These are phyloP conservation scores for Boletellus emodensis DNA, from an alignment of 768 basidiomycete species.

Conservation along the genomic window DNA sequence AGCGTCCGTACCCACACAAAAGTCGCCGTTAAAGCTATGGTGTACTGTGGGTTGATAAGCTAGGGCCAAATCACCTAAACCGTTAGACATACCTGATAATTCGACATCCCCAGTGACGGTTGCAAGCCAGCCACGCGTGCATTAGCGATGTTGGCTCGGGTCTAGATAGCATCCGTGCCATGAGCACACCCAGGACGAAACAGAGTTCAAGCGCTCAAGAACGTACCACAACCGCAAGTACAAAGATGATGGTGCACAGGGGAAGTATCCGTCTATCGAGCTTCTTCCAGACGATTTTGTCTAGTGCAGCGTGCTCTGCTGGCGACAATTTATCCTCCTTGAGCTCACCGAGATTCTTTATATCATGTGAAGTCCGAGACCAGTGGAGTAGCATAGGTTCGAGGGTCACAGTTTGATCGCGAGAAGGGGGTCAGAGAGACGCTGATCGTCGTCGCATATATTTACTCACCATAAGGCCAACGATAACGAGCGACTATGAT, in stretches of 20 bases:
- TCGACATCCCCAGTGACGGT: constrained; percentile 37
- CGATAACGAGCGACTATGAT: too few relatives aligned
- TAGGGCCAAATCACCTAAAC: constrained; percentile 22
- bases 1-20: constrained; percentile 15
- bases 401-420: too few relatives aligned
- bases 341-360: constrained; percentile 3
- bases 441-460: too few relatives aligned
- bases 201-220: too few relatives aligned
- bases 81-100: constrained; percentile 19
- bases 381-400: background rate
- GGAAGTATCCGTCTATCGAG: constrained; percentile 47
- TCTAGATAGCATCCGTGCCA: constrained; percentile 11
- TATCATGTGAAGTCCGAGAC: background rate
- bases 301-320: constrained; percentile 22
- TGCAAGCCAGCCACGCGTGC: constrained; percentile 60
- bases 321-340: constrained; percentile 4
- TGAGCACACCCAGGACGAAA: background rate
- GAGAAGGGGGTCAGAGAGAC: too few relatives aligned
- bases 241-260: constrained; percentile 44
- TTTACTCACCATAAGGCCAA: too few relatives aligned
- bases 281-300: constrained; percentile 44
- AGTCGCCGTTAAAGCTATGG: constrained; percentile 29
- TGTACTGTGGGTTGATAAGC: constrained; percentile 25
- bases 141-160: constrained; percentile 49
- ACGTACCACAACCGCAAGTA: constrained; percentile 49